Evolutionary conservation across 371 early-diverging fungal species (phyloP).

Genomic region (Rhizopus arrhizus): DNA sequence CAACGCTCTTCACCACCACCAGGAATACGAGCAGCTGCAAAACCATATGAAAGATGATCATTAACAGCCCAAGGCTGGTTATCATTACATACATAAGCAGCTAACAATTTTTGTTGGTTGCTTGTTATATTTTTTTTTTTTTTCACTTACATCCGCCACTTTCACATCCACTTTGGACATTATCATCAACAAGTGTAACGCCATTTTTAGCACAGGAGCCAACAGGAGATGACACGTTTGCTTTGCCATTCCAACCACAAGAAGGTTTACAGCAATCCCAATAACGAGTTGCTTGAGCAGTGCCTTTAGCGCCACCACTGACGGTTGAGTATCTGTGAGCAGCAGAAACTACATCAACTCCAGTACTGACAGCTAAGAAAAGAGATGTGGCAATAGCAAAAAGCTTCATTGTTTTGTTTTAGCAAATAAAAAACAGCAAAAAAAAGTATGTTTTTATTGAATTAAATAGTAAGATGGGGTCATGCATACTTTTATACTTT

Average conservation of each 20-base stretch:
- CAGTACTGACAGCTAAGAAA: background rate
- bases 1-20: constrained; percentile 30
- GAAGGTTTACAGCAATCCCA: constrained; percentile 56
- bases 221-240: constrained; percentile 32
- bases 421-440: background rate
- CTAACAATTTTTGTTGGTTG: constrained; percentile 2
- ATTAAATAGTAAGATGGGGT: background rate
- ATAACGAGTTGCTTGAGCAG: constrained; percentile 41
- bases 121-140: background rate
- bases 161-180: constrained; percentile 35
- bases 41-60: constrained; percentile 45
- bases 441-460: background rate
- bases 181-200: constrained; percentile 25
- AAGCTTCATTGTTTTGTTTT: background rate
- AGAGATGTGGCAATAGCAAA: constrained; percentile 4
- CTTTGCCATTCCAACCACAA: constrained; percentile 43
- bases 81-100: constrained; percentile 40
- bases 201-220: constrained; percentile 37
- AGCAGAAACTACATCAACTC: constrained; percentile 5
- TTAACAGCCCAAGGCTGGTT: constrained; percentile 45
- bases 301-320: constrained; percentile 27
- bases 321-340: constrained; percentile 12
- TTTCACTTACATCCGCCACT: constrained; percentile 26
- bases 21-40: constrained; percentile 43
- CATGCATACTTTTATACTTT: too few species aligned